phyloP scores from a whole-genome alignment of 768 basidiomycete genomes.

The Nevesoporus exiguus region DNA sequence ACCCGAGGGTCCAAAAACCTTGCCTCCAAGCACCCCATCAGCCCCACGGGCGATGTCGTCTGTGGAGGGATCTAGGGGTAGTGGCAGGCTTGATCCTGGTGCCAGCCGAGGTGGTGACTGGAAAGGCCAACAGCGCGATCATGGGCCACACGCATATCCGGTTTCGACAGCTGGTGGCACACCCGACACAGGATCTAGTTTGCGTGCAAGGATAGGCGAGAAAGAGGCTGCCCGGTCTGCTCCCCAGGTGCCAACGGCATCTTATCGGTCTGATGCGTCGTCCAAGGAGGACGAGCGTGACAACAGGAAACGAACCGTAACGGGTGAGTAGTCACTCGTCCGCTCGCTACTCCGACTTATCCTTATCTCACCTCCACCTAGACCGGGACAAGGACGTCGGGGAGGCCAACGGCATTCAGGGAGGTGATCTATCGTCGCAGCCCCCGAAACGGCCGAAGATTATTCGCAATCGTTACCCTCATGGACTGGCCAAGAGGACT shows the following conservation, averaged over 20 bases:
- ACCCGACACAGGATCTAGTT: conserved; percentile 34
- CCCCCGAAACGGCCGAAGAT: conserved; percentile 61
- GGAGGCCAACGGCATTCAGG: conserved; percentile 34
- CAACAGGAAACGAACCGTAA: conserved; percentile 61
- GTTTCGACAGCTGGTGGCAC: conserved; percentile 17
- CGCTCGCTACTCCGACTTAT: not conserved
- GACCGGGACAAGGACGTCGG: conserved; percentile 62
- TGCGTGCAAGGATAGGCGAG: conserved; percentile 60
- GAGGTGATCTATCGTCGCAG: conserved; percentile 37
- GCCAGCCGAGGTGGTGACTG: conserved; percentile 45
- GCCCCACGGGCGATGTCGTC: conserved; percentile 70
- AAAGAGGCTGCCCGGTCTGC: conserved; percentile 45
- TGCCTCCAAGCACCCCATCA: conserved; percentile 61
- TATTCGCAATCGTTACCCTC: conserved; percentile 49
- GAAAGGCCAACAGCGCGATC: conserved; percentile 40
- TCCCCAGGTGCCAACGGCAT: conserved; percentile 39
- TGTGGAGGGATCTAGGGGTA: conserved; percentile 38
- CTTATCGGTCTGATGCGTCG: conserved; percentile 44
- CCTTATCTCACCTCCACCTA: conserved; percentile 23
- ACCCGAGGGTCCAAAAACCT: conserved; percentile 51
- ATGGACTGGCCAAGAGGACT: conserved; percentile 54
- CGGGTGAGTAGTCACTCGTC: conserved; percentile 46
- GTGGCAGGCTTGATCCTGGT: conserved; percentile 38
- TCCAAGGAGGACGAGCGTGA: conserved; percentile 65
- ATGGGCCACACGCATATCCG: conserved; percentile 24